Percentiles rank a stretch among this genome's conserved stretches.
phyloP scores from a whole-genome alignment of 2,329 filamentous ascomycete species.

The Madurella mycetomatis region DNA sequence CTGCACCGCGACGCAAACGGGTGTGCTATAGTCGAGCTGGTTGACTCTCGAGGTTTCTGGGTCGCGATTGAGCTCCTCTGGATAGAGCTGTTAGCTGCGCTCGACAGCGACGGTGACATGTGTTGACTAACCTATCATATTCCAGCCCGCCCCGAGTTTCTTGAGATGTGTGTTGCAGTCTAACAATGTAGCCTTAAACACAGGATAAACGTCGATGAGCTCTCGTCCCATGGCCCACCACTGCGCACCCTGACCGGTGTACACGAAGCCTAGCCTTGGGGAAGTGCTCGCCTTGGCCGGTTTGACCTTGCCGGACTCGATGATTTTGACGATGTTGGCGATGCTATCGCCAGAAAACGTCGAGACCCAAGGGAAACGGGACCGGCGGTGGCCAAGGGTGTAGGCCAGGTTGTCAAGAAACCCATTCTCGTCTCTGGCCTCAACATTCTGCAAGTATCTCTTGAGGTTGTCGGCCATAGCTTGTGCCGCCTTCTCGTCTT shows the following conservation, averaged over 20 bases:
- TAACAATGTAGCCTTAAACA: constrained; percentile 19
- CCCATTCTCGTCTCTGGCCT: constrained; percentile 24
- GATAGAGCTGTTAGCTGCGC: background rate
- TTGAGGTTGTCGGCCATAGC: constrained; percentile 25
- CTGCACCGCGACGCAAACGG: constrained; percentile 36
- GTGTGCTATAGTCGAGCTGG: constrained; percentile 21
- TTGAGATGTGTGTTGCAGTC: constrained; percentile 21
- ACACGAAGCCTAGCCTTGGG: constrained; percentile 31
- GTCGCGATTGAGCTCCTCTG: constrained; percentile 21
- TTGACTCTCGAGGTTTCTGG: constrained; percentile 17
- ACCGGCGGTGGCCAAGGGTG: constrained; percentile 30
- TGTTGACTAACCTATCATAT: constrained; percentile 17
- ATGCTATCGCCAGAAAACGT: constrained; percentile 13
- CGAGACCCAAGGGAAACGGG: constrained; percentile 24
- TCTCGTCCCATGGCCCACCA: constrained; percentile 34
- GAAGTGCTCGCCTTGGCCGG: constrained; percentile 20
- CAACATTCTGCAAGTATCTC: constrained; percentile 23
- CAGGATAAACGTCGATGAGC: constrained; percentile 25
- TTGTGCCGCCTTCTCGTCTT: constrained; percentile 25
- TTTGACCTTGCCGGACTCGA: constrained; percentile 25
- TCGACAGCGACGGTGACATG: background rate
- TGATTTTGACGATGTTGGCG: constrained; percentile 18
- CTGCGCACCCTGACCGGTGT: constrained; percentile 35
- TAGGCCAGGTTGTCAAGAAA: constrained; percentile 29
- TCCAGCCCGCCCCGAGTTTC: constrained; percentile 21